Evolutionary conservation across 306 rosid genomes (phyloP).

Genomic region (Quercus parvula): DNA sequence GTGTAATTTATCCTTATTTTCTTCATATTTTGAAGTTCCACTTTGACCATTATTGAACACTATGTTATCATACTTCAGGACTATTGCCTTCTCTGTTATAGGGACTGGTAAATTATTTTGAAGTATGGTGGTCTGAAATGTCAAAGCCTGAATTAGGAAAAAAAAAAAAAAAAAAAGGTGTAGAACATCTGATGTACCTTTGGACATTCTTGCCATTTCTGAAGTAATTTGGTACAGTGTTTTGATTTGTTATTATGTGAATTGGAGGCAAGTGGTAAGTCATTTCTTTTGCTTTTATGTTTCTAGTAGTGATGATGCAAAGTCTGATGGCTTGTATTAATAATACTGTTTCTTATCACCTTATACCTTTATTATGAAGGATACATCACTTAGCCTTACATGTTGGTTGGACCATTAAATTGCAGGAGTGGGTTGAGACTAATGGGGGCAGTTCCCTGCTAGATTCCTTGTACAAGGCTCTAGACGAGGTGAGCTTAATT

Average conservation of each 20-base stretch:
- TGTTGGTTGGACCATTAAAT: slow-evolving; percentile 27
- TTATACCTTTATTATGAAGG: neutral
- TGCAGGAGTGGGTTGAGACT: slow-evolving; percentile 91
- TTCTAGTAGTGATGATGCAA: slow-evolving; percentile 6
- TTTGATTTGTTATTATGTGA: neutral
- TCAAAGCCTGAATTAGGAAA: neutral
- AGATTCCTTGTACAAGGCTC: slow-evolving; percentile 69
- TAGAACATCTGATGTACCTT: neutral
- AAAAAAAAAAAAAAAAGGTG: neutral
- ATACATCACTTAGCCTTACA: neutral
- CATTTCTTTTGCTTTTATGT: neutral
- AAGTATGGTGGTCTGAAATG: neutral
- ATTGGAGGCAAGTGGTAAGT: neutral
- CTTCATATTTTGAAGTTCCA: neutral
- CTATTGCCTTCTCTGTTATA: neutral
- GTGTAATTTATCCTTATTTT: neutral
- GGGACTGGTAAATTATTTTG: neutral
- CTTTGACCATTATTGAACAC: neutral
- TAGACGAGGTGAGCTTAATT: slow-evolving; percentile 71
- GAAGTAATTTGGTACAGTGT: neutral
- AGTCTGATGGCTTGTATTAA: neutral
- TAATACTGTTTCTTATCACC: neutral
- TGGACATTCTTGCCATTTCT: neutral
- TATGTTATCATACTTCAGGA: neutral
- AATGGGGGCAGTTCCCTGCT: slow-evolving; percentile 66